Evolutionary conservation across 768 basidiomycete genomes (phyloP).

Genomic region (Podaxis mareebaensis): DNA sequence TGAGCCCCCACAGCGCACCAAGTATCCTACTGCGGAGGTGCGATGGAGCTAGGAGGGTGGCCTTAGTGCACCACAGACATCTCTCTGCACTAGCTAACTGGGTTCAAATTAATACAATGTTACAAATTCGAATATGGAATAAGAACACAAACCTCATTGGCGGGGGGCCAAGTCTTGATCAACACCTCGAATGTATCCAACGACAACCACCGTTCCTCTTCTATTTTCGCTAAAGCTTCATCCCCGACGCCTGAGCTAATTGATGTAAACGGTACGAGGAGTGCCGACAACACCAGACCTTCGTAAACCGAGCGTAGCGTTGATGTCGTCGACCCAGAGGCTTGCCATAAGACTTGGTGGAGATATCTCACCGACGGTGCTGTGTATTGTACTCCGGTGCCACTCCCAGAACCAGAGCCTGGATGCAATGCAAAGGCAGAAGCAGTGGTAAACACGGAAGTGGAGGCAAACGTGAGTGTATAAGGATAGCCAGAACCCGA

Average conservation of each 20-base stretch:
- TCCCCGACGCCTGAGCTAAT: constrained; percentile 29
- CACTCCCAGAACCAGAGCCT: constrained; percentile 30
- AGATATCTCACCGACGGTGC: constrained; percentile 43
- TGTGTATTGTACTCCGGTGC: neutral
- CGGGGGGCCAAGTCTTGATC: constrained; percentile 54
- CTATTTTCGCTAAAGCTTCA: constrained; percentile 24
- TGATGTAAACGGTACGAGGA: constrained; percentile 57
- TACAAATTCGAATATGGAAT: too few species aligned
- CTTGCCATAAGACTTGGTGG: constrained; percentile 47
- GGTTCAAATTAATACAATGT: neutral
- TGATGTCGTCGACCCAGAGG: constrained; percentile 36
- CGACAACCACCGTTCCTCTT: constrained; percentile 56
- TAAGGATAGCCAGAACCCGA: neutral
- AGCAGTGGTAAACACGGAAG: constrained; percentile 18
- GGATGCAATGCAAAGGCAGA: constrained; percentile 40
- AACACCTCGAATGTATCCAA: constrained; percentile 64
- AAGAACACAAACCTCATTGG: constrained; percentile 48
- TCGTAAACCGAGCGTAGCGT: constrained; percentile 40
- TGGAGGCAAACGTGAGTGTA: neutral
- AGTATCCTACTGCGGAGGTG: constrained; percentile 52
- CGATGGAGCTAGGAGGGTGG: constrained; percentile 43
- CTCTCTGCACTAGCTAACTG: constrained; percentile 54
- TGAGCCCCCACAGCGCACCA: constrained; percentile 42
- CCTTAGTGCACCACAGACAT: constrained; percentile 71
- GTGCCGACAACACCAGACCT: constrained; percentile 53